Conservation (phyloP, 2,329 filamentous ascomycete species). For the Cladosporium sp. region DNA sequence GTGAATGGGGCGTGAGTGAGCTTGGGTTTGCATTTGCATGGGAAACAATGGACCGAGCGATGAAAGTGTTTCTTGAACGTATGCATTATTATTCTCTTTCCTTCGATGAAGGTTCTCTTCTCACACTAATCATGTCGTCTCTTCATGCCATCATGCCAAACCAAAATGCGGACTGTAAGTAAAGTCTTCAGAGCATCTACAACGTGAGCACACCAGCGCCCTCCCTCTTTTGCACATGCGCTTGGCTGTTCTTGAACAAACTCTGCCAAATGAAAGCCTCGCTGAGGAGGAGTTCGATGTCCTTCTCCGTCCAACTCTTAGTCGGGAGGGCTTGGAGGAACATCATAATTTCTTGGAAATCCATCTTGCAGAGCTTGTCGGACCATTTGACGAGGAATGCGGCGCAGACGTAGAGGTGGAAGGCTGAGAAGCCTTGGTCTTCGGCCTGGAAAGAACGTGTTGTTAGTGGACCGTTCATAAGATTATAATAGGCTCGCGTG, state of each 20-base stretch:
- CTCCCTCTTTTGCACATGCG: constrained; percentile 59
- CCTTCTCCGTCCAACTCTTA: constrained; percentile 92
- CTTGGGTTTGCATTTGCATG: too few species aligned
- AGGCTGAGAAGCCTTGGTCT: constrained; percentile 96
- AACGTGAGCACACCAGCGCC: constrained; percentile 12
- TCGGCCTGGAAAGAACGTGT: constrained; percentile 62
- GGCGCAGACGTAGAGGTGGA: constrained; percentile 96
- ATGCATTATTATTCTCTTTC: too few species aligned
- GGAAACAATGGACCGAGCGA: too few species aligned
- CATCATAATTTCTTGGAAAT: constrained; percentile 99
- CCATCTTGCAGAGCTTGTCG: constrained; percentile 89
- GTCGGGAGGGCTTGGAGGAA: constrained; percentile 94
- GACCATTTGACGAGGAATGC: constrained; percentile 99
- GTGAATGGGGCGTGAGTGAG: background rate
- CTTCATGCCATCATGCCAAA: background rate
- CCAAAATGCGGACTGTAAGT: background rate
- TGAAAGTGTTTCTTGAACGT: too few species aligned
- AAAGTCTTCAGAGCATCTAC: background rate
- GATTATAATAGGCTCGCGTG: too few species aligned
- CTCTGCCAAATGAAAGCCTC: constrained; percentile 99
- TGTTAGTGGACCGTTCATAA: too few species aligned
- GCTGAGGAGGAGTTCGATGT: constrained; percentile 89
- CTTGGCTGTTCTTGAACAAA: constrained; percentile 88
- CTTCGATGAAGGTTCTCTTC: too few species aligned
- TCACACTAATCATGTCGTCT: background rate